Conservation (phyloP, 495 filamentous ascomycete species). For the Aspergillus diversus region DNA sequence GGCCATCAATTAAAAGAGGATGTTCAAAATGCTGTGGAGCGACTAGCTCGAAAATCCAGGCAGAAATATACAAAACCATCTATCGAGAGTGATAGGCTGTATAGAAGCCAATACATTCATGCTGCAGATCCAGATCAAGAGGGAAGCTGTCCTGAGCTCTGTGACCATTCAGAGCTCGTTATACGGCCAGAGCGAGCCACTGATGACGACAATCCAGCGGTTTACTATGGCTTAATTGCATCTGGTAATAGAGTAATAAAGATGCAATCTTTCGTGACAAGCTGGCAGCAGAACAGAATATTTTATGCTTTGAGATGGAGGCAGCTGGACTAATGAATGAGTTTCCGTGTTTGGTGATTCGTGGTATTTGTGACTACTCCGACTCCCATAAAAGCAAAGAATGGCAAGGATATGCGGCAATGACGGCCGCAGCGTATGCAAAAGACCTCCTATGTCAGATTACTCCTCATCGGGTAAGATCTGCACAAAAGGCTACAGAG, state of each 20-base stretch:
- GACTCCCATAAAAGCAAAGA: conserved; percentile 45
- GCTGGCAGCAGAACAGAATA: conserved; percentile 18
- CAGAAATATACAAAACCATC: neutral
- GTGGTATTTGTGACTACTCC: conserved; percentile 46
- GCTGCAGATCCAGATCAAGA: neutral
- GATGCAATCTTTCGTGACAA: conserved; percentile 25
- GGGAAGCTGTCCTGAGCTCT: neutral
- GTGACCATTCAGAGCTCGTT: no score
- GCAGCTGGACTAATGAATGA: conserved; percentile 46
- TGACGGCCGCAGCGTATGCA: conserved; percentile 39
- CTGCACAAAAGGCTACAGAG: neutral
- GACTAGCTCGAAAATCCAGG: neutral
- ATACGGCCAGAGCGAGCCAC: neutral
- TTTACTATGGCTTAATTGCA: conserved; percentile 35
- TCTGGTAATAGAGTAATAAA: conserved; percentile 33
- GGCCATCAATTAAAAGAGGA: conserved; percentile 13
- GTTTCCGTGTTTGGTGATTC: conserved; percentile 43
- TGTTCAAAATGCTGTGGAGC: neutral
- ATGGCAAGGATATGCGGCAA: conserved; percentile 44
- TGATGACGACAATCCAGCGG: conserved; percentile 16
- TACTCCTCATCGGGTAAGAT: neutral
- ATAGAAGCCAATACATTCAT: neutral
- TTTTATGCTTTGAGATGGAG: conserved; percentile 48
- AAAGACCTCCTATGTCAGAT: conserved; percentile 17
- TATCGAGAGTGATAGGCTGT: neutral